Evolutionary conservation across 2,329 filamentous ascomycete species (phyloP).

Genomic region (Neonectria magnoliae): DNA sequence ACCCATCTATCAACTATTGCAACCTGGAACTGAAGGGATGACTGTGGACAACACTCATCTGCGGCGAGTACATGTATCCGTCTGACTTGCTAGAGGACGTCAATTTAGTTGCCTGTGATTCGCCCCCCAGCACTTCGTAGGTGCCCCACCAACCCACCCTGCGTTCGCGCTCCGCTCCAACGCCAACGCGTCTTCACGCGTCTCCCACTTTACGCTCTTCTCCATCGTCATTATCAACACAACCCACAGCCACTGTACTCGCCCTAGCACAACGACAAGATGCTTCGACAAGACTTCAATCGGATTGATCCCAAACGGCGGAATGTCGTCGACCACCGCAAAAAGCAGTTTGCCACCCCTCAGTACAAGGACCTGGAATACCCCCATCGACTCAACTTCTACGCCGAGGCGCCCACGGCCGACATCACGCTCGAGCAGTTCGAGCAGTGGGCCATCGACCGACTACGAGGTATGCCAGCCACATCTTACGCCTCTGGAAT

Average conservation of each 20-base stretch:
- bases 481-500: fast-evolving
- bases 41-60: neutral
- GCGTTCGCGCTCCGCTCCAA: conserved; percentile 20
- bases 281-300: conserved; percentile 63
- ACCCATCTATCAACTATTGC: too few relatives aligned
- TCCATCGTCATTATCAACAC: conserved; percentile 20
- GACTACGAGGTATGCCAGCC: conserved; percentile 74
- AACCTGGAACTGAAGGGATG: too few relatives aligned
- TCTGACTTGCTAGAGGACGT: neutral
- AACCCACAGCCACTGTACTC: conserved; percentile 8
- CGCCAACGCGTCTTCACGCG: conserved; percentile 47
- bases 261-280: conserved; percentile 41
- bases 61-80: neutral
- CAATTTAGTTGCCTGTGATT: conserved; percentile 27
- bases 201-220: conserved; percentile 39
- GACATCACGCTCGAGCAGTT: conserved; percentile 98
- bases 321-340: conserved; percentile 79
- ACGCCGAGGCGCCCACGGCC: conserved; percentile 84
- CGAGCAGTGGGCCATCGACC: conserved; percentile 97
- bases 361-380: conserved; percentile 83
- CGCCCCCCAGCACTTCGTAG: conserved; percentile 36
- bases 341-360: conserved; percentile 84
- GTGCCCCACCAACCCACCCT: conserved; percentile 28
- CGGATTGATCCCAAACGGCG: conserved; percentile 77
- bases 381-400: conserved; percentile 90